phyloP scores from a whole-genome alignment of 208 protist species.

The Leishmania turanica region DNA sequence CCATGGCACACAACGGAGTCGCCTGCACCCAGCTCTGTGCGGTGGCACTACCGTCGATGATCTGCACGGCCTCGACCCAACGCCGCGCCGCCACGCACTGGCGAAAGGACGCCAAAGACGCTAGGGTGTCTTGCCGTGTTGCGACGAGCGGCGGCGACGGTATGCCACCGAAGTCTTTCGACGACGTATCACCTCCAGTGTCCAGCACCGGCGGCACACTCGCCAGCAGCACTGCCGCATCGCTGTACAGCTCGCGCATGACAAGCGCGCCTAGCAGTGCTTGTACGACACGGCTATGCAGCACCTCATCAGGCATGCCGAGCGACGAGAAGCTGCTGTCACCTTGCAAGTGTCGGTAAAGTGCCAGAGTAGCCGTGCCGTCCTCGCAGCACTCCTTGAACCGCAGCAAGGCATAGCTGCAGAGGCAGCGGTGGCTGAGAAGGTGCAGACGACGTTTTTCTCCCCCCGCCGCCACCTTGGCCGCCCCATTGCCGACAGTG shows the following conservation, averaged over 20 bases:
- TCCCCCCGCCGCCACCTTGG: neutral
- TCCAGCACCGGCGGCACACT: neutral
- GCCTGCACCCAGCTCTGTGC: slow-evolving; percentile 7
- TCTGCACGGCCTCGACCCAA: slow-evolving; percentile 39
- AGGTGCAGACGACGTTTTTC: slow-evolving; percentile 9
- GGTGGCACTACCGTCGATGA: slow-evolving; percentile 2
- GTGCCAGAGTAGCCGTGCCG: slow-evolving; percentile 31
- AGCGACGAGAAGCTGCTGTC: neutral
- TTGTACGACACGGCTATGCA: slow-evolving; percentile 3
- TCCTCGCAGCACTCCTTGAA: slow-evolving; percentile 80
- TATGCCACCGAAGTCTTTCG: neutral
- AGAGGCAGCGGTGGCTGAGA: slow-evolving; percentile 47
- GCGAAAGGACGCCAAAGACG: slow-evolving; percentile 45
- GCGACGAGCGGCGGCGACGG: neutral
- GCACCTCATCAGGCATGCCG: neutral
- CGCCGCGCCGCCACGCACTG: slow-evolving; percentile 30
- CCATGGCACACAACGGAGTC: slow-evolving; percentile 62
- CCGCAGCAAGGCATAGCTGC: slow-evolving; percentile 68
- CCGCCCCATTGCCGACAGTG: neutral
- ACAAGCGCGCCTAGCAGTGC: slow-evolving; percentile 40
- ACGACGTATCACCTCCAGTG: neutral
- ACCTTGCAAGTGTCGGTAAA: neutral
- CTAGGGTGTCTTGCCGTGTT: slow-evolving; percentile 3
- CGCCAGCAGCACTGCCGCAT: slow-evolving; percentile 29
- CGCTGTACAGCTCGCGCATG: slow-evolving; percentile 59